Conservation (phyloP, 1,284 basidiomycete species). For the Cryptococcus sp. region DNA sequence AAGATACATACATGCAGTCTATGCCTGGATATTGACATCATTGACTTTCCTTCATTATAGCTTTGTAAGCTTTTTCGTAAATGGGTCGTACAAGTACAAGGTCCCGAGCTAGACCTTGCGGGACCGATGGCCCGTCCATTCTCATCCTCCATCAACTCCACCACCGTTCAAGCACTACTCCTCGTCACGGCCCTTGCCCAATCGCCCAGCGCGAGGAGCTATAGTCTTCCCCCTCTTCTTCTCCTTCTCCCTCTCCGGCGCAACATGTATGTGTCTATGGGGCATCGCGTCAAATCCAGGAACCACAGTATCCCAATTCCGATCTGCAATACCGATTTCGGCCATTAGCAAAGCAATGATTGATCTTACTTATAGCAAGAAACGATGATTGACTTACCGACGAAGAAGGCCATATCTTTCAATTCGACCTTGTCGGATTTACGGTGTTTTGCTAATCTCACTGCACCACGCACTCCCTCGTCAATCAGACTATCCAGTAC, state of each 20-base stretch:
- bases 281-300: constrained; percentile 43
- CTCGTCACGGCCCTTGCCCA: neutral
- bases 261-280: constrained; percentile 33
- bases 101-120: too few relatives aligned
- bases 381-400: constrained; percentile 23
- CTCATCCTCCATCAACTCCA: neutral
- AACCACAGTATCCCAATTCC: constrained; percentile 34
- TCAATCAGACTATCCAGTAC: constrained; percentile 37
- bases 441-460: constrained; percentile 43
- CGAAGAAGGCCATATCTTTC: constrained; percentile 42
- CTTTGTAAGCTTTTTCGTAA: too few relatives aligned
- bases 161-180: neutral
- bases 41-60: too few relatives aligned
- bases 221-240: constrained; percentile 22
- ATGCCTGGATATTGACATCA: too few relatives aligned
- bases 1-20: too few relatives aligned
- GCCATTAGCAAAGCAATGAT: constrained; percentile 4
- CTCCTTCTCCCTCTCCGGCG: constrained; percentile 31
- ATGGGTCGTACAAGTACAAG: too few relatives aligned
- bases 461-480: constrained; percentile 29
- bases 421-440: constrained; percentile 38
- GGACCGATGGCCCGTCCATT: too few relatives aligned
- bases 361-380: too few relatives aligned
- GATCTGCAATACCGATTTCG: constrained; percentile 19
- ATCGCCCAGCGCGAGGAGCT: constrained; percentile 6